Conservation (phyloP, 331 rosid genomes). For the Acacia concinna region DNA sequence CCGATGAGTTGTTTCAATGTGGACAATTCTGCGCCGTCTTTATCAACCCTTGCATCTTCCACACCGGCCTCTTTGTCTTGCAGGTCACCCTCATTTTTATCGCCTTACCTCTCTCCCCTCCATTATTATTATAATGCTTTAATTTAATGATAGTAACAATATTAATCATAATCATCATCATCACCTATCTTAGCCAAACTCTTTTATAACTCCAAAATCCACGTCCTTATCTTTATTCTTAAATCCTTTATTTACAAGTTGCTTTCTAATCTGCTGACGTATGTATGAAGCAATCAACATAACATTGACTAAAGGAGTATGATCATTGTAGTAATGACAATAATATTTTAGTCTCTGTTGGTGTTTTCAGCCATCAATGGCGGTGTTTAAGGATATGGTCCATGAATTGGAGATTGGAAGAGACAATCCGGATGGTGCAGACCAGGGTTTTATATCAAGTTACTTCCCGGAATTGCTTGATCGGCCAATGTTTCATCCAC, state of each 20-base stretch:
- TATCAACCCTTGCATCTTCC: slow-evolving; percentile 83
- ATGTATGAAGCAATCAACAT: background rate
- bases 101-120: background rate
- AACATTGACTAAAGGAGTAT: background rate
- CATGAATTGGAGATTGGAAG: slow-evolving; percentile 55
- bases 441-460: slow-evolving; percentile 77
- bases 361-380: slow-evolving; percentile 63
- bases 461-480: slow-evolving; percentile 71
- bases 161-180: background rate
- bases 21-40: slow-evolving; percentile 84
- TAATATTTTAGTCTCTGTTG: background rate
- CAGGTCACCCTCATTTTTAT: slow-evolving; percentile 43
- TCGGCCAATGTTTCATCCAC: slow-evolving; percentile 67
- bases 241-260: background rate
- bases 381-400: slow-evolving; percentile 71
- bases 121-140: background rate
- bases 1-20: slow-evolving; percentile 79
- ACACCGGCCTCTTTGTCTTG: slow-evolving; percentile 82
- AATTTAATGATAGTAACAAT: too few species aligned
- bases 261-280: background rate
- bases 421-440: slow-evolving; percentile 83
- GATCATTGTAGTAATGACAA: background rate
- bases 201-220: background rate
- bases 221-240: background rate
- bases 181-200: background rate